Conservation (phyloP, 2,329 filamentous ascomycete genomes). For the Cyclaneusma minus region DNA sequence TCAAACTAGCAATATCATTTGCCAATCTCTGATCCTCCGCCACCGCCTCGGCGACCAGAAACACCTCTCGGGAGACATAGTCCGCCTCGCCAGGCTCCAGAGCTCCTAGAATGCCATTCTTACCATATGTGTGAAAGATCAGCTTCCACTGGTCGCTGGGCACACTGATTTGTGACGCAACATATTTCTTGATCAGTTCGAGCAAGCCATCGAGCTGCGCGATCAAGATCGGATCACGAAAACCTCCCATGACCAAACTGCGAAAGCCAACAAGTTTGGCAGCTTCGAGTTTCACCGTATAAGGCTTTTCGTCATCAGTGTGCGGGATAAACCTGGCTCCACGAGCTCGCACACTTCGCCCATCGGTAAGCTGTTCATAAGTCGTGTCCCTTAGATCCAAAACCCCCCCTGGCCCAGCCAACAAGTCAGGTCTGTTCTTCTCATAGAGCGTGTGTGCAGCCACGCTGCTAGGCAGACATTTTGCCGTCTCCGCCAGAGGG, state of each 20-base stretch:
- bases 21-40: conserved; percentile 29
- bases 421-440: conserved; percentile 33
- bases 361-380: conserved; percentile 27
- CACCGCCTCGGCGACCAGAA: conserved; percentile 29
- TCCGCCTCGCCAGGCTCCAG: conserved; percentile 11
- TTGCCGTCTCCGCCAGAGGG: conserved; percentile 22
- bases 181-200: conserved; percentile 17
- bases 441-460: conserved; percentile 39
- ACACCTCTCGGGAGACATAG: conserved; percentile 23
- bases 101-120: conserved; percentile 20
- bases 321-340: conserved; percentile 22
- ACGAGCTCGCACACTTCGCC: conserved; percentile 23
- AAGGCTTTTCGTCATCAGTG: conserved; percentile 15
- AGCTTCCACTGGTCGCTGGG: conserved; percentile 19
- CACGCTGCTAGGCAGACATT: conserved; percentile 31
- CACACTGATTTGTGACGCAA: conserved; percentile 7
- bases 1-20: conserved; percentile 24
- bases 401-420: conserved; percentile 32
- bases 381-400: conserved; percentile 24
- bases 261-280: conserved; percentile 26
- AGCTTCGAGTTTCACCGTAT: conserved; percentile 33
- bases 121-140: conserved; percentile 29
- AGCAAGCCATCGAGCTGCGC: conserved; percentile 23
- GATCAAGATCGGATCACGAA: conserved; percentile 30
- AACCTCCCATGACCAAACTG: conserved; percentile 28